These are phyloP conservation scores for Annulohypoxylon stygium DNA, from an alignment of 495 filamentous ascomycete species.

Conservation along the genomic window DNA sequence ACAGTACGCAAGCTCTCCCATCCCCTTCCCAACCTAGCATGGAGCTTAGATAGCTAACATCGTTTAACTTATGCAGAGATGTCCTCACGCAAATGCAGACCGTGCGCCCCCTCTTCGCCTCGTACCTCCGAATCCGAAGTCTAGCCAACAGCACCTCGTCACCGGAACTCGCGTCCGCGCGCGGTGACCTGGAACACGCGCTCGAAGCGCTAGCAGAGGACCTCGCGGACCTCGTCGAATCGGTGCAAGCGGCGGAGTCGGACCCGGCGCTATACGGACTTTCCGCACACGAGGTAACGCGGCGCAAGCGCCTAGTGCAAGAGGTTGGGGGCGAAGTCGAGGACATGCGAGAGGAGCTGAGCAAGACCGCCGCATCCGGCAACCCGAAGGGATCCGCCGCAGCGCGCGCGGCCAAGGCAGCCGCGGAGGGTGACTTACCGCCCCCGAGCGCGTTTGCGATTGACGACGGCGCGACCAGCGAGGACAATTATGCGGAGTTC, in stretches of 20 bases:
- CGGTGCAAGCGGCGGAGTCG: constrained; percentile 87
- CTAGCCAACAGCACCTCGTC: constrained; percentile 70
- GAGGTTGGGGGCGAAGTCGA: constrained; percentile 91
- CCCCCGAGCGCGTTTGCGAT: constrained; percentile 77
- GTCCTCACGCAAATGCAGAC: constrained; percentile 83
- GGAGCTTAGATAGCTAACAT: constrained; percentile 12
- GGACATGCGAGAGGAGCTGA: constrained; percentile 86
- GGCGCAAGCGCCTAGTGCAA: constrained; percentile 84
- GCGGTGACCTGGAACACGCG: constrained; percentile 81
- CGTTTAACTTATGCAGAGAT: constrained; percentile 71
- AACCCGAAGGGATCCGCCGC: constrained; percentile 27
- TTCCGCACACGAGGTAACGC: constrained; percentile 82
- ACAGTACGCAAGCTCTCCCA: constrained; percentile 66
- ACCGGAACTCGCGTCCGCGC: constrained; percentile 88
- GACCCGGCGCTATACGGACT: constrained; percentile 93
- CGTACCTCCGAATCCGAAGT: constrained; percentile 95
- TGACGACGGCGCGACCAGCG: constrained; percentile 59
- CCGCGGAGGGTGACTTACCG: constrained; percentile 66
- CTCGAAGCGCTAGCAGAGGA: constrained; percentile 85
- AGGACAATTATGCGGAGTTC: constrained; percentile 81
- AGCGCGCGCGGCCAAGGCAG: constrained; percentile 43
- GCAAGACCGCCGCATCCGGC: constrained; percentile 19
- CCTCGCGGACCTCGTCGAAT: constrained; percentile 88
- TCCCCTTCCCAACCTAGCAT: neutral
- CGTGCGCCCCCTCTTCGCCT: constrained; percentile 88